A percentile compares a stretch with the other conserved stretches of the same genome.
Conservation (phyloP, 2,329 filamentous ascomycete species). For the Epichloe sp. region DNA sequence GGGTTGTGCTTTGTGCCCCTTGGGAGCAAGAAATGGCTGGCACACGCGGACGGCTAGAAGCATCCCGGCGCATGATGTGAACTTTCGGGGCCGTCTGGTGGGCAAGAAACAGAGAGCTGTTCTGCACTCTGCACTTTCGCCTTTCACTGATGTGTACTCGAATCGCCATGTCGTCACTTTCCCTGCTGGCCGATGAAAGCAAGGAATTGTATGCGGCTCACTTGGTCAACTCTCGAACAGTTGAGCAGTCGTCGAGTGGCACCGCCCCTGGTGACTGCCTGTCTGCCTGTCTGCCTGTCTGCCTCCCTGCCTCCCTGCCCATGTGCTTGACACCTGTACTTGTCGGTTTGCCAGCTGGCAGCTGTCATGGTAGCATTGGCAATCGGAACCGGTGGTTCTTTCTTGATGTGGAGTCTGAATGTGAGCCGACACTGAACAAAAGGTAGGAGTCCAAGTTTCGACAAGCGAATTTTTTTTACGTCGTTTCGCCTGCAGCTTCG, state of each 20-base stretch:
- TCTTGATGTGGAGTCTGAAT: slow-evolving; percentile 1
- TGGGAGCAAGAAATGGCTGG: neutral
- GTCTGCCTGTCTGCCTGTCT: neutral
- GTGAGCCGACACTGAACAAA: slow-evolving; percentile 5
- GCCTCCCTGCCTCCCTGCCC: neutral
- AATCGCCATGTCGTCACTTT: neutral
- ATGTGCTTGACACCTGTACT: slow-evolving; percentile 1
- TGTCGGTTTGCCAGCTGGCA: slow-evolving; percentile 4
- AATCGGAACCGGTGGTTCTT: neutral
- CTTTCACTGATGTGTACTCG: neutral
- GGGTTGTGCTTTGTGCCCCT: neutral
- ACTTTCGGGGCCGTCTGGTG: neutral
- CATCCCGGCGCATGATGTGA: slow-evolving; percentile 1
- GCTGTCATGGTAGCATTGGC: neutral
- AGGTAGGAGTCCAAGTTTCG: slow-evolving; percentile 1
- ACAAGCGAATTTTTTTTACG: neutral
- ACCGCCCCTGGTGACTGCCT: neutral
- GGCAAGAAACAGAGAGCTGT: neutral
- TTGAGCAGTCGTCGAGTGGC: neutral
- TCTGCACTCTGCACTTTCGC: neutral
- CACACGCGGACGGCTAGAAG: slow-evolving; percentile 4
- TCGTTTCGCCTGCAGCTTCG: neutral
- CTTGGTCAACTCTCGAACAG: neutral
- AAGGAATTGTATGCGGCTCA: neutral
- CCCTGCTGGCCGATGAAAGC: neutral